Evolutionary conservation across 1,284 basidiomycete genomes (phyloP).

Genomic region (Ceratobasidium sp.): DNA sequence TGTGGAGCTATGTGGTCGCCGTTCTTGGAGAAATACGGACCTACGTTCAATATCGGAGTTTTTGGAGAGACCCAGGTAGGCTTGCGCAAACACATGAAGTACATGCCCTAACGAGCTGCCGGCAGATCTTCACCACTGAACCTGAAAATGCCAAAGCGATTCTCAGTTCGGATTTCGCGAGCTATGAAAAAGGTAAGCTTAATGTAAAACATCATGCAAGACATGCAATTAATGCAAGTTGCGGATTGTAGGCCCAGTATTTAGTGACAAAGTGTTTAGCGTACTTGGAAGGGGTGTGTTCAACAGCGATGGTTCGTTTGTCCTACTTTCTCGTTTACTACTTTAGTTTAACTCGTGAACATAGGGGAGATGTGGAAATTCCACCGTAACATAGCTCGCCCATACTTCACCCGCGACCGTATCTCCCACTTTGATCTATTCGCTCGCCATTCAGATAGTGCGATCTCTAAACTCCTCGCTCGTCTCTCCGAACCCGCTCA

Average conservation of each 20-base stretch:
- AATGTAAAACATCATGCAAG: background rate
- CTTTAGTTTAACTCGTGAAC: background rate
- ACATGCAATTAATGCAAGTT: background rate
- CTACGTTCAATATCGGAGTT: slow-evolving; percentile 10
- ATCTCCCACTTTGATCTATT: slow-evolving; percentile 56
- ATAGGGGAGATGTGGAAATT: slow-evolving; percentile 50
- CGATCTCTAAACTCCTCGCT: slow-evolving; percentile 48
- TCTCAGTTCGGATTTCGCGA: slow-evolving; percentile 32
- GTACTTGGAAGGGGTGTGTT: slow-evolving; percentile 49
- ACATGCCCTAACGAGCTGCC: background rate
- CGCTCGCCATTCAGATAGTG: slow-evolving; percentile 51
- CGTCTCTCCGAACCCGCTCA: slow-evolving; percentile 28
- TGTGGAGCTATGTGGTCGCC: background rate
- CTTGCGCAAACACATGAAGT: background rate
- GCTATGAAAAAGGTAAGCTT: slow-evolving; percentile 31
- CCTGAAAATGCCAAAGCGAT: slow-evolving; percentile 36
- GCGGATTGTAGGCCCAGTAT: background rate
- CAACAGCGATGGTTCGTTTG: slow-evolving; percentile 46
- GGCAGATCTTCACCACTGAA: slow-evolving; percentile 6
- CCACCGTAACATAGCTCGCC: slow-evolving; percentile 55
- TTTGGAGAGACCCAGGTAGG: slow-evolving; percentile 31
- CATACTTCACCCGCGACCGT: slow-evolving; percentile 56
- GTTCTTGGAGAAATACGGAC: slow-evolving; percentile 15
- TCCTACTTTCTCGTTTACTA: no score
- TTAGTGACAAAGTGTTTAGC: slow-evolving; percentile 19